These are phyloP conservation scores for Lactifluus volemus DNA, from an alignment of 768 basidiomycete genomes.

Conservation along the genomic window DNA sequence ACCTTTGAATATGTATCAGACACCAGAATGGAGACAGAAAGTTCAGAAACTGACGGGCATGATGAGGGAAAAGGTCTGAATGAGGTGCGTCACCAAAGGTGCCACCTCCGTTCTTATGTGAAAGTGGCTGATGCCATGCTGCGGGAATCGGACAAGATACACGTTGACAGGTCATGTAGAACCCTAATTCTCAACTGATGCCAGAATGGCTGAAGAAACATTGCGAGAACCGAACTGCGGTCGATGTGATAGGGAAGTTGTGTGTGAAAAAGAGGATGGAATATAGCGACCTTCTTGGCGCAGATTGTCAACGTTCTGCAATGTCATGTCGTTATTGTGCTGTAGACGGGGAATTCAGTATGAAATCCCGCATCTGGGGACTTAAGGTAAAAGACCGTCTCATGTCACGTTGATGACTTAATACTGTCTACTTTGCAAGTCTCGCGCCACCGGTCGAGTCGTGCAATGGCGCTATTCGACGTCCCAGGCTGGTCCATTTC, in stretches of 20 bases:
- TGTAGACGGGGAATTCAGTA: background rate
- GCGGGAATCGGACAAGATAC: background rate
- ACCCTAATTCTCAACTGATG: background rate
- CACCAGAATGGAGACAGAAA: background rate
- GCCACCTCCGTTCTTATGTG: background rate
- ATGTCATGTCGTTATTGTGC: background rate
- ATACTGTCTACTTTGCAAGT: no score
- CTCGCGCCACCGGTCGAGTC: no score
- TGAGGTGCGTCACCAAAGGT: background rate
- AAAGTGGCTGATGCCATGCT: background rate
- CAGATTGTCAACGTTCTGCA: background rate
- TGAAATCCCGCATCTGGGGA: background rate
- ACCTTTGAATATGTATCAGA: background rate
- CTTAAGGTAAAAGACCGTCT: no score
- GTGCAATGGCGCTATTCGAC: conserved; percentile 45
- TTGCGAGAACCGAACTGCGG: background rate
- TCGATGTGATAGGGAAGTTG: background rate
- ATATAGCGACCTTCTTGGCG: background rate
- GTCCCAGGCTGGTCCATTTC: conserved; percentile 63
- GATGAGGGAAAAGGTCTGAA: background rate
- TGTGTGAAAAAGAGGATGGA: background rate
- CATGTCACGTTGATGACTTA: no score
- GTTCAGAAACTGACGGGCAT: background rate
- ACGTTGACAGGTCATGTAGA: conserved; percentile 3
- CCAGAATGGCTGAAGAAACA: background rate